Percentiles rank a stretch among this genome's conserved stretches.
Evolutionary conservation across 2,329 filamentous ascomycete species (phyloP).

Genomic region (Penicillium frequentans): DNA sequence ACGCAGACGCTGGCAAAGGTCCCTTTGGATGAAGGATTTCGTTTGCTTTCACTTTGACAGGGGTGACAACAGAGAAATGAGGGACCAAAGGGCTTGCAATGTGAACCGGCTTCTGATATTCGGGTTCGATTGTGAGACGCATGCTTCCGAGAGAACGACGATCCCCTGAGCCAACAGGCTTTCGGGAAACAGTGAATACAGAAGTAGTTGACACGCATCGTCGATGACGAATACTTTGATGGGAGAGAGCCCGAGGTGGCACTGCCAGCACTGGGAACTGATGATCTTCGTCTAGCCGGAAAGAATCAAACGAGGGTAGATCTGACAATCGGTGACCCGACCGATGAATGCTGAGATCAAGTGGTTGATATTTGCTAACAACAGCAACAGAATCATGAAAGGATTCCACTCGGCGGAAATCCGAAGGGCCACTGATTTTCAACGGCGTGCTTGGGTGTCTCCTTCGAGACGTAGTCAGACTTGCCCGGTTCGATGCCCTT

Average conservation of each 20-base stretch:
- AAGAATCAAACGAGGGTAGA: conserved; percentile 45
- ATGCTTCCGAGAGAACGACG: conserved; percentile 28
- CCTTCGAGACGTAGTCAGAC: conserved; percentile 42
- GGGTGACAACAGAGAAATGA: conserved; percentile 30
- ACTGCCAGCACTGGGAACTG: conserved; percentile 25
- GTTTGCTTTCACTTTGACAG: background rate
- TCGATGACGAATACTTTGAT: conserved; percentile 18
- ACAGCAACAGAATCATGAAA: conserved; percentile 16
- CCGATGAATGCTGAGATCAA: conserved; percentile 50
- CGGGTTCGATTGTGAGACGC: conserved; percentile 15
- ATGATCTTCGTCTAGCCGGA: conserved; percentile 32
- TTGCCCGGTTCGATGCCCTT: conserved; percentile 43
- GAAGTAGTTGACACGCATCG: conserved; percentile 25
- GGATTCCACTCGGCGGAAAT: conserved; percentile 41
- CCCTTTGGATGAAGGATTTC: background rate
- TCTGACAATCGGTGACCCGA: conserved; percentile 46
- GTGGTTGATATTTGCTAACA: conserved; percentile 34
- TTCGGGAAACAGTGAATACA: conserved; percentile 34
- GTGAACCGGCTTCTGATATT: conserved; percentile 15
- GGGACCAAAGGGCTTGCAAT: conserved; percentile 27
- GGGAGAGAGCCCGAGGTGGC: conserved; percentile 35
- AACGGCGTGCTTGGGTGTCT: conserved; percentile 33
- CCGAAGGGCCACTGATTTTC: conserved; percentile 44
- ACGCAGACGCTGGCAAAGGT: background rate
- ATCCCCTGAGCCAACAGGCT: conserved; percentile 37